A percentile compares a stretch with the other conserved stretches of the same genome.
Conservation (phyloP, 1,284 basidiomycete genomes). For the Macrocybe sp. region DNA sequence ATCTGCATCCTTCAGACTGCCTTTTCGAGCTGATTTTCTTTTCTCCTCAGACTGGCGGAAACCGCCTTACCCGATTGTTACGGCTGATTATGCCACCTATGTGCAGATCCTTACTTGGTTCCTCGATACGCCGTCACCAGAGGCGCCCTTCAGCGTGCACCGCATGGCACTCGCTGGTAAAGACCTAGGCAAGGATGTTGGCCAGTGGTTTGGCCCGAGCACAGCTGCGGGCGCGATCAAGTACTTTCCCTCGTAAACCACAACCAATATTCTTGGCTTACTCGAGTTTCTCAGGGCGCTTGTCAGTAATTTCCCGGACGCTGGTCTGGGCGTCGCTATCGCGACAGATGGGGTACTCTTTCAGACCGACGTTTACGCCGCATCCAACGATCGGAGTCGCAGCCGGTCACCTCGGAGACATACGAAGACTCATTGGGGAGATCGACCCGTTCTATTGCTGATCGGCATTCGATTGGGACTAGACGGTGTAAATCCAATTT, state of each 20-base stretch:
- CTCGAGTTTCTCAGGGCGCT: constrained; percentile 48
- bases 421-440: constrained; percentile 59
- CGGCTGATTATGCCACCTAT: constrained; percentile 70
- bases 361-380: constrained; percentile 81
- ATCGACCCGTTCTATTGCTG: constrained; percentile 81
- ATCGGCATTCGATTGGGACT: constrained; percentile 86
- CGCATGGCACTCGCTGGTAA: constrained; percentile 95
- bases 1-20: constrained; percentile 6
- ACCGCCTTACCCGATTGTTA: constrained; percentile 55
- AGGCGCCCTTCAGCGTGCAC: constrained; percentile 95
- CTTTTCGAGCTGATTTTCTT: constrained; percentile 3
- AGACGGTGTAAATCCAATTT: constrained; percentile 92
- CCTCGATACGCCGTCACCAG: constrained; percentile 83
- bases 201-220: constrained; percentile 97
- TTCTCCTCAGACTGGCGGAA: constrained; percentile 70
- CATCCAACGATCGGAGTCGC: constrained; percentile 46
- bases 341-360: constrained; percentile 84
- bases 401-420: constrained; percentile 22
- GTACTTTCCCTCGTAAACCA: constrained; percentile 28
- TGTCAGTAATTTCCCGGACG: constrained; percentile 76
- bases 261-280: background rate
- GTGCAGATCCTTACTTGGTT: constrained; percentile 93
- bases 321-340: constrained; percentile 78
- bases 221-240: constrained; percentile 95
- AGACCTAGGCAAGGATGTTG: constrained; percentile 91